Percentiles rank a stretch among this genome's conserved stretches.
phyloP scores from a whole-genome alignment of 225 moss, liverwort and hornwort genomes.

The Sphagnum tenellum region DNA sequence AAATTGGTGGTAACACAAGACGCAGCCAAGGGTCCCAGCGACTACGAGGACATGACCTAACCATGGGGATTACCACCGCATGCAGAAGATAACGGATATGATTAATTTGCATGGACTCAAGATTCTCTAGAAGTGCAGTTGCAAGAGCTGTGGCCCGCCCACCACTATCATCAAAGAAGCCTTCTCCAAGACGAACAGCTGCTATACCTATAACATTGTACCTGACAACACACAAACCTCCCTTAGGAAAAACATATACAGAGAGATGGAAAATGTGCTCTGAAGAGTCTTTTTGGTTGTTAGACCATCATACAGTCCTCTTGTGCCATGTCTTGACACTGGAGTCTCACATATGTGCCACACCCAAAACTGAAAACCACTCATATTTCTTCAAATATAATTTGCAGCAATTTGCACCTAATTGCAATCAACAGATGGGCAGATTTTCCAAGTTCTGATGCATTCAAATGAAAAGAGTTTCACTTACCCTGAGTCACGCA shows the following conservation, averaged over 20 bases:
- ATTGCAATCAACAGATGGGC: too few relatives aligned
- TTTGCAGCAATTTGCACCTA: too few relatives aligned
- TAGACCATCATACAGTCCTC: too few relatives aligned
- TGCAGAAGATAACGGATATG: slow-evolving; percentile 87
- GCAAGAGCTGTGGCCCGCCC: slow-evolving; percentile 59
- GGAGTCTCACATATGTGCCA: too few relatives aligned
- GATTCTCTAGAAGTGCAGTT: slow-evolving; percentile 74
- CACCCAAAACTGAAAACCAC: too few relatives aligned
- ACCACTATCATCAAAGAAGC: slow-evolving; percentile 73
- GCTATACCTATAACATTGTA: slow-evolving; percentile 89
- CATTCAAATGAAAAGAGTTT: too few relatives aligned
- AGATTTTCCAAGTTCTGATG: too few relatives aligned
- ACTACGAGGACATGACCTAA: slow-evolving; percentile 56
- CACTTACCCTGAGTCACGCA: slow-evolving; percentile 83
- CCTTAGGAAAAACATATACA: not conserved
- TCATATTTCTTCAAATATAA: too few relatives aligned
- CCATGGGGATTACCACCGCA: slow-evolving; percentile 60
- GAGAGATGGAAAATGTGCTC: too few relatives aligned
- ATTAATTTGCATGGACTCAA: slow-evolving; percentile 88
- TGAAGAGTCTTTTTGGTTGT: too few relatives aligned
- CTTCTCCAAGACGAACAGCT: slow-evolving; percentile 64
- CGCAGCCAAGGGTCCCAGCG: slow-evolving; percentile 80
- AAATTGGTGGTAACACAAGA: slow-evolving; percentile 60
- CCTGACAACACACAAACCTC: slow-evolving; percentile 22
- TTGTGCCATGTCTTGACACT: too few relatives aligned